Conservation (phyloP, 495 filamentous ascomycete genomes). For the Aspergillus diversus region DNA sequence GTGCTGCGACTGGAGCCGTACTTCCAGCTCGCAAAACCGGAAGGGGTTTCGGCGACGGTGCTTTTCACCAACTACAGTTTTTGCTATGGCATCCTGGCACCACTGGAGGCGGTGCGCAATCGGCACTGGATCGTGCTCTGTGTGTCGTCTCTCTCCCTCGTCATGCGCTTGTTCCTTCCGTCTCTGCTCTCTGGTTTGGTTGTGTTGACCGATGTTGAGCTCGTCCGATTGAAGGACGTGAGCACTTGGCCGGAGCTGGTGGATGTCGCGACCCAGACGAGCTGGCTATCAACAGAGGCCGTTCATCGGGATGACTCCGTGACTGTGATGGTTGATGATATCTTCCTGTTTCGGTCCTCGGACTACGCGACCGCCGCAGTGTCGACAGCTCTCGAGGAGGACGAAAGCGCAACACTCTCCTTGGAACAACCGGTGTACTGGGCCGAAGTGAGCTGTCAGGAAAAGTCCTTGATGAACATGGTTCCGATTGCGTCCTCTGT, state of each 20-base stretch:
- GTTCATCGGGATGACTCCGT: not conserved
- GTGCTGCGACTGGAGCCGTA: slow-evolving; percentile 34
- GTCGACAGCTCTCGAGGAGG: slow-evolving; percentile 16
- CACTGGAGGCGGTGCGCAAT: slow-evolving; percentile 26
- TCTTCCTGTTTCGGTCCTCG: slow-evolving; percentile 12
- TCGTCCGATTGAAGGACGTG: slow-evolving; percentile 15
- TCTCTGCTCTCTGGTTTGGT: slow-evolving; percentile 29
- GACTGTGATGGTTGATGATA: not conserved
- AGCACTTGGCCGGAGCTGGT: slow-evolving; percentile 31
- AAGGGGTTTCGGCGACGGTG: slow-evolving; percentile 23
- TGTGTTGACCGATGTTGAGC: slow-evolving; percentile 5
- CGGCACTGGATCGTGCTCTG: slow-evolving; percentile 30
- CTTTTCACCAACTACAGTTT: slow-evolving; percentile 36
- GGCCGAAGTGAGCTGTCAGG: slow-evolving; percentile 25
- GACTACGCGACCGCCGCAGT: slow-evolving; percentile 24
- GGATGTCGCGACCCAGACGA: slow-evolving; percentile 22
- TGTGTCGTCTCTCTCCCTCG: slow-evolving; percentile 25
- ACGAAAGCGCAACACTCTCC: slow-evolving; percentile 11
- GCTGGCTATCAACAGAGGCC: slow-evolving; percentile 18
- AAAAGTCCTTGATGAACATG: not conserved
- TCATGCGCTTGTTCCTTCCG: slow-evolving; percentile 24
- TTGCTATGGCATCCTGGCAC: slow-evolving; percentile 23
- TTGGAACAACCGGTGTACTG: slow-evolving; percentile 33
- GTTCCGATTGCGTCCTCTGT: not conserved
- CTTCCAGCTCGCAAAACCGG: slow-evolving; percentile 30